Conservation (phyloP, 2,329 filamentous ascomycete genomes). For the Hypoxylon sp. region DNA sequence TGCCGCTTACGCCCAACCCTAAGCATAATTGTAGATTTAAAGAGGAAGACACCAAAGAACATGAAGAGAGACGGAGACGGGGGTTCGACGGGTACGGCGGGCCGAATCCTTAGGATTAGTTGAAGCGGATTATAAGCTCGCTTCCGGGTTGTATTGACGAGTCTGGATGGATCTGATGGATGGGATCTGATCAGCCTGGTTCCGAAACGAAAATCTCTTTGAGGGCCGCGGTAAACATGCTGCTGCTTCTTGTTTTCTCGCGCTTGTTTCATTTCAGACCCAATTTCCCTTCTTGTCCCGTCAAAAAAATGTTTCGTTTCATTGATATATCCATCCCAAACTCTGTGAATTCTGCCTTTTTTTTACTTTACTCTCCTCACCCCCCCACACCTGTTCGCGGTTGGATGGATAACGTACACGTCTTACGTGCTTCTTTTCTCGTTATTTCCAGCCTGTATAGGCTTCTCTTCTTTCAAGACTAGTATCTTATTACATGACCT, state of each 20-base stretch:
- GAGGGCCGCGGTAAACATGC: slow-evolving; percentile 38
- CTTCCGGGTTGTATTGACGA: slow-evolving; percentile 35
- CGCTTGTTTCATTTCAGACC: slow-evolving; percentile 42
- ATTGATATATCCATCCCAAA: slow-evolving; percentile 43
- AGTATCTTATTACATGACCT: slow-evolving; percentile 42
- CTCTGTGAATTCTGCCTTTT: slow-evolving; percentile 38
- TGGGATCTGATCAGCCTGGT: slow-evolving; percentile 38
- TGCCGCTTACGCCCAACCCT: slow-evolving; percentile 37
- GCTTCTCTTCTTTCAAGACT: slow-evolving; percentile 25
- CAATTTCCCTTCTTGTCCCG: slow-evolving; percentile 31
- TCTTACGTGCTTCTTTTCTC: slow-evolving; percentile 12
- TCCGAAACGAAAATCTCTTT: slow-evolving; percentile 34
- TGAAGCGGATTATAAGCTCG: slow-evolving; percentile 43
- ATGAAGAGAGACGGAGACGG: slow-evolving; percentile 26
- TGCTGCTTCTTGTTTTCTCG: slow-evolving; percentile 42
- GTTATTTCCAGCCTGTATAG: slow-evolving; percentile 30
- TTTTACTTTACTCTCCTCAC: slow-evolving; percentile 35
- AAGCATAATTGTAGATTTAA: slow-evolving; percentile 40
- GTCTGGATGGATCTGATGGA: slow-evolving; percentile 41
- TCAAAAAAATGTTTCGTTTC: slow-evolving; percentile 41
- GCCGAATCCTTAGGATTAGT: slow-evolving; percentile 42
- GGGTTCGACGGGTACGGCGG: slow-evolving; percentile 35
- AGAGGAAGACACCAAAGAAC: slow-evolving; percentile 21
- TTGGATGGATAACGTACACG: slow-evolving; percentile 31
- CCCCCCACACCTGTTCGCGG: slow-evolving; percentile 20